Conservation (phyloP, 495 filamentous ascomycete genomes). For the Penicillium simplicissimum region DNA sequence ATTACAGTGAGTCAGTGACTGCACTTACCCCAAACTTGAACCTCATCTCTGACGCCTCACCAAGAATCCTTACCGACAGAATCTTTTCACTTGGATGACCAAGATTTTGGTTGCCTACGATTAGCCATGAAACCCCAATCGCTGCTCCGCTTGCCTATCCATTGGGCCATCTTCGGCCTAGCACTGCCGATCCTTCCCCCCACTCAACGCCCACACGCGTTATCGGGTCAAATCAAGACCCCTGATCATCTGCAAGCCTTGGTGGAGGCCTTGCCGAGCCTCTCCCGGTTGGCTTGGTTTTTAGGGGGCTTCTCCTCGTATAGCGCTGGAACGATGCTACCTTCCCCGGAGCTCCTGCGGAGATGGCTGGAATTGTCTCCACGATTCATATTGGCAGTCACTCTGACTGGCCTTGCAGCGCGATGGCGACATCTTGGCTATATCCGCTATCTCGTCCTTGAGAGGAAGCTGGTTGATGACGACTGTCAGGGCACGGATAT, state of each 20-base stretch:
- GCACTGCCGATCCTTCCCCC: constrained; percentile 20
- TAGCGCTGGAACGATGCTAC: constrained; percentile 13
- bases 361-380: constrained; percentile 18
- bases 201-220: constrained; percentile 4
- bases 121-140: not conserved
- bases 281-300: constrained; percentile 1
- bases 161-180: not conserved
- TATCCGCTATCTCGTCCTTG: constrained; percentile 2
- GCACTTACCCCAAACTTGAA: not conserved
- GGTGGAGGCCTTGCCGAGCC: constrained; percentile 9
- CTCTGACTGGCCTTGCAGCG: constrained; percentile 5
- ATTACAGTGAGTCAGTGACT: too few species aligned
- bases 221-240: constrained; percentile 8
- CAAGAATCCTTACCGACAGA: not conserved
- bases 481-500: constrained; percentile 13
- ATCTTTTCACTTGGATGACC: not conserved
- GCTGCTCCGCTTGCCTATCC: constrained; percentile 2
- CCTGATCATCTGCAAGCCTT: constrained; percentile 7
- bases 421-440: constrained; percentile 6
- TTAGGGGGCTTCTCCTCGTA: constrained; percentile 10
- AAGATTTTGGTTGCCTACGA: constrained; percentile 8
- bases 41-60: not conserved
- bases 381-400: constrained; percentile 5
- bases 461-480: constrained; percentile 7
- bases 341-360: constrained; percentile 31